A percentile compares a stretch with the other conserved stretches of the same genome.
Evolutionary conservation across 208 protist species (phyloP).

Genomic region (Tetramitus jugosus): DNA sequence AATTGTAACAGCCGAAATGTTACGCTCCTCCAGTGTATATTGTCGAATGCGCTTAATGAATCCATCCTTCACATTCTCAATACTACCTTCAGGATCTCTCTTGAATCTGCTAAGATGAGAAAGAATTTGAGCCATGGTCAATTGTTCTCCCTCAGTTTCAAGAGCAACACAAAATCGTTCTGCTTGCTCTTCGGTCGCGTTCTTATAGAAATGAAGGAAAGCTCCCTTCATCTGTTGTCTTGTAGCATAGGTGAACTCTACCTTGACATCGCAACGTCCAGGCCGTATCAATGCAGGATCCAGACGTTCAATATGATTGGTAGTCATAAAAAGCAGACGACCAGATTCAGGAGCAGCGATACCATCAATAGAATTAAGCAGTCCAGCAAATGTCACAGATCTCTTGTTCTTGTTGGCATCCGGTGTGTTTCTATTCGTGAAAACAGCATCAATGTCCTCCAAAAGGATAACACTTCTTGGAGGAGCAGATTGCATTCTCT

Average conservation of each 20-base stretch:
- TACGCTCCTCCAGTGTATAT: too few species aligned
- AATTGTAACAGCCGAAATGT: too few species aligned
- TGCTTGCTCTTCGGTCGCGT: too few species aligned
- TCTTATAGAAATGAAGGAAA: constrained; percentile 76
- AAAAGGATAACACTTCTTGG: constrained; percentile 73
- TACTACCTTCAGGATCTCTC: too few species aligned
- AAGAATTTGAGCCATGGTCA: too few species aligned
- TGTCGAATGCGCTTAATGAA: too few species aligned
- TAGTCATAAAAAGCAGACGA: constrained; percentile 74
- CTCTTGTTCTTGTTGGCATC: constrained; percentile 1
- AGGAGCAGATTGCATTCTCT: constrained; percentile 78
- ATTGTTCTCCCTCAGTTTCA: too few species aligned
- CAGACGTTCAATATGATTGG: constrained; percentile 79
- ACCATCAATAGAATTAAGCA: constrained; percentile 90
- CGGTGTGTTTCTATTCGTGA: constrained; percentile 39
- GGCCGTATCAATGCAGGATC: constrained; percentile 65
- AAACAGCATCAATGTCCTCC: constrained; percentile 88
- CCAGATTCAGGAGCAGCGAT: constrained; percentile 68
- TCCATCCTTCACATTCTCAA: too few species aligned
- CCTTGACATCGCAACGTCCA: constrained; percentile 73
- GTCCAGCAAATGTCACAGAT: constrained; percentile 70
- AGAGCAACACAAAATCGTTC: too few species aligned
- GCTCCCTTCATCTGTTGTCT: constrained; percentile 57
- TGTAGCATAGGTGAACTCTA: constrained; percentile 64
- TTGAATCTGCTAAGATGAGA: too few species aligned